Evolutionary conservation across 805 yeast species (phyloP).

Genomic region (Wickerhamiella nectarea): DNA sequence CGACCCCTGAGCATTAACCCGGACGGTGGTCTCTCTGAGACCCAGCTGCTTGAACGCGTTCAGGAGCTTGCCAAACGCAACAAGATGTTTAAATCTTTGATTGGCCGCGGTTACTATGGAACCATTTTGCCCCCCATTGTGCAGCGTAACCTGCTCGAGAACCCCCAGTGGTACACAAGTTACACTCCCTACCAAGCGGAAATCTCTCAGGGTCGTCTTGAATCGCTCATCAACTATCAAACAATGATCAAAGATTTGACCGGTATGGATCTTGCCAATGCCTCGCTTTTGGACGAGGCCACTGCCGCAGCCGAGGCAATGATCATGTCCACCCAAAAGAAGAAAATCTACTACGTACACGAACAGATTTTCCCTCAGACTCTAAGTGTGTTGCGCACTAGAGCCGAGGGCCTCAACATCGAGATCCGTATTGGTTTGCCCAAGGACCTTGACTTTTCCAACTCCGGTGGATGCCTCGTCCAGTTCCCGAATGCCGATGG

Average conservation of each 20-base stretch:
- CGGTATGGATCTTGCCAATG: constrained; percentile 88
- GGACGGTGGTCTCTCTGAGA: constrained; percentile 60
- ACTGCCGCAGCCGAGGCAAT: constrained; percentile 97
- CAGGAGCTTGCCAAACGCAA: constrained; percentile 61
- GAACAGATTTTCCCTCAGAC: constrained; percentile 74
- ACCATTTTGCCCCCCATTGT: constrained; percentile 83
- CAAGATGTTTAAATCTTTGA: constrained; percentile 56
- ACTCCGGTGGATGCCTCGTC: constrained; percentile 66
- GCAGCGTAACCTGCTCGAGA: constrained; percentile 80
- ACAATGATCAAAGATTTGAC: constrained; percentile 85
- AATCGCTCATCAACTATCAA: constrained; percentile 79
- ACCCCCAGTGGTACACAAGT: constrained; percentile 97
- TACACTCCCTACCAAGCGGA: constrained; percentile 98
- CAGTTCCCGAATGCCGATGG: constrained; percentile 92
- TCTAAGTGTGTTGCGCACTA: constrained; percentile 56
- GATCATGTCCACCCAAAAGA: constrained; percentile 66
- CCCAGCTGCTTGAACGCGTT: constrained; percentile 60
- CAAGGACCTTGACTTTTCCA: constrained; percentile 27
- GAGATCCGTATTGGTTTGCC: constrained; percentile 39
- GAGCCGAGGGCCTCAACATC: constrained; percentile 65
- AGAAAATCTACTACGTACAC: constrained; percentile 69
- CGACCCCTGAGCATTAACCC: constrained; percentile 60
- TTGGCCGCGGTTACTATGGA: constrained; percentile 92
- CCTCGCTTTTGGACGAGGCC: constrained; percentile 89
- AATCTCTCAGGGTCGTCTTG: constrained; percentile 91